phyloP scores from a whole-genome alignment of 371 early-diverging fungal genomes.

The Mortierella sp. region DNA sequence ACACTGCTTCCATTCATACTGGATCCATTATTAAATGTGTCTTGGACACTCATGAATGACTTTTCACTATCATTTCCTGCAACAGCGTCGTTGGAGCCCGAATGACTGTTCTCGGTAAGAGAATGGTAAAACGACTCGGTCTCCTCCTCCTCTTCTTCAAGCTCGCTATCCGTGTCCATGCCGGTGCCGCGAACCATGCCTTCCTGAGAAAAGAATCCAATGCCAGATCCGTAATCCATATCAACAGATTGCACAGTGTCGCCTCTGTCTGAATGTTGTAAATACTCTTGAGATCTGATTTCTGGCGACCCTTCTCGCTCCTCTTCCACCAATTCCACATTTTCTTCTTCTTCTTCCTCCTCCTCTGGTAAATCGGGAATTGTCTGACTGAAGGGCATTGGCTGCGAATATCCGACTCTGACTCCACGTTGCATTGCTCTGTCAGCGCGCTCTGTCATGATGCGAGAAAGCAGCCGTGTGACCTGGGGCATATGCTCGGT shows the following conservation, averaged over 20 bases:
- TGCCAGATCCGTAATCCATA: slow-evolving; percentile 33
- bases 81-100: slow-evolving; percentile 10
- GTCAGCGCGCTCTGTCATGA: slow-evolving; percentile 50
- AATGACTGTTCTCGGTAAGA: slow-evolving; percentile 7
- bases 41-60: slow-evolving; percentile 54
- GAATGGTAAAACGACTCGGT: slow-evolving; percentile 14
- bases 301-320: slow-evolving; percentile 20
- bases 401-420: slow-evolving; percentile 44
- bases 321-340: not conserved
- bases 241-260: slow-evolving; percentile 14
- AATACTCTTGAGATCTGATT: slow-evolving; percentile 14
- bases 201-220: slow-evolving; percentile 55
- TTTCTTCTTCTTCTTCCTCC: slow-evolving; percentile 19
- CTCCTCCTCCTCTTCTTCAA: slow-evolving; percentile 21
- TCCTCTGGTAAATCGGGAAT: slow-evolving; percentile 40
- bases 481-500: slow-evolving; percentile 20
- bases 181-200: slow-evolving; percentile 51
- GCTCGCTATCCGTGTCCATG: slow-evolving; percentile 46
- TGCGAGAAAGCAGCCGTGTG: slow-evolving; percentile 29
- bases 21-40: slow-evolving; percentile 16
- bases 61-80: slow-evolving; percentile 43
- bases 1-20: slow-evolving; percentile 12
- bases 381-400: slow-evolving; percentile 37
- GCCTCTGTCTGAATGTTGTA: slow-evolving; percentile 7
- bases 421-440: slow-evolving; percentile 41